Base-by-base conservation (phyloP, 345 rosid genomes). In the Balakata baccata region DNA sequence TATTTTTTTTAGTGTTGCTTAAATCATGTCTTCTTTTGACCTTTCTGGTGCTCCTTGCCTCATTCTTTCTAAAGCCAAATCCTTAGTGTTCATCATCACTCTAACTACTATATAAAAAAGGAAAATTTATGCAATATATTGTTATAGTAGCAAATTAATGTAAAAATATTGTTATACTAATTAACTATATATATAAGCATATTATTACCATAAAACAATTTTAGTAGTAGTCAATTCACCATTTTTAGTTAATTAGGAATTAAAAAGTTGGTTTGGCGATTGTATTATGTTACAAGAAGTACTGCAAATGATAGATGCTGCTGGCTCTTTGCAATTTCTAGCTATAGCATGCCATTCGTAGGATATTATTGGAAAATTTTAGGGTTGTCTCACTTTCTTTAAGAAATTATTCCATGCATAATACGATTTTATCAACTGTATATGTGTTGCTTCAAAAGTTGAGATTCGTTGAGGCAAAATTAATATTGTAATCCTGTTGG, bases 11-110 rank as follows among this genome's bases (percentile, higher is more conserved):
- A n/a, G n/a, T n/a, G n/a, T 73, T 56, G 59, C 69, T 73, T 61
- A 10, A 59, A 75, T 73, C 72, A 73, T 77, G 80, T 75, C 78
- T 64, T 72, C 75, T 65, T 64, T 70, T 64, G 47, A 66, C 29
- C 59, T 73, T 52, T 59, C 45, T 74, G 70, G 69, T 73, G 75
- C 78, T 71, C 72, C 18, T n/a, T 70, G 59, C 72, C 29, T 66
- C 73, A 66, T 61, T 69, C 78, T 68, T 75, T 68, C 69, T 61
- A 61, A 61, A 75, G 68, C 41, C 74, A 61, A 75, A 29, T 25
- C 37, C 67, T 49, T 38, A 58, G 60, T 53, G 12, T 69, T 74
- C 69, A 69, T 69, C n/a, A 75, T 68, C 69, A 52, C 13, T 37
- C 13, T 29, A 1, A 29, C 34, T 29, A 1, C 34, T 29, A 29